These are phyloP conservation scores for Pythium utonaiense DNA, from an alignment of 352 stramenopile genomes.

Conservation along the genomic window DNA sequence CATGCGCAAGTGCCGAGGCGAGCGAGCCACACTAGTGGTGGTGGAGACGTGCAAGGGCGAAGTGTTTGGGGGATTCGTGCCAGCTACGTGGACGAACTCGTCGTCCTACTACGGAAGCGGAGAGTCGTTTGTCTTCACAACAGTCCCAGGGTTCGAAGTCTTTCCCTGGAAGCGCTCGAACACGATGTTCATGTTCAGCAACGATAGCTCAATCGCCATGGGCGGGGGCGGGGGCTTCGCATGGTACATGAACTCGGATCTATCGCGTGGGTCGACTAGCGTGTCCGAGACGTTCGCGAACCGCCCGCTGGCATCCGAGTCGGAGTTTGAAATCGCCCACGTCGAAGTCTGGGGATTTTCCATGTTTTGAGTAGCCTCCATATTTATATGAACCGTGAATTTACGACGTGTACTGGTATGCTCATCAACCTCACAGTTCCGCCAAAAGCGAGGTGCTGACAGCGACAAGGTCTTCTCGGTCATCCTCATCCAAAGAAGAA, in stretches of 20 bases:
- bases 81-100: constrained; percentile 41
- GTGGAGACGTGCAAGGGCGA: constrained; percentile 63
- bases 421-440: constrained; percentile 4
- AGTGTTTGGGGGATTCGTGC: constrained; percentile 60
- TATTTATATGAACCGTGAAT: constrained; percentile 21
- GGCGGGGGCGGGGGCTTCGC: constrained; percentile 66
- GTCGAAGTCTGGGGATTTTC: constrained; percentile 74
- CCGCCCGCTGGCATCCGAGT: constrained; percentile 42
- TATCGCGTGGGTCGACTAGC: constrained; percentile 49
- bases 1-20: constrained; percentile 34
- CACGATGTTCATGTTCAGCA: constrained; percentile 72
- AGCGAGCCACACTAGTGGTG: constrained; percentile 48
- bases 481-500: constrained; percentile 38
- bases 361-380: constrained; percentile 36
- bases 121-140: constrained; percentile 74
- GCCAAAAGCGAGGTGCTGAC: constrained; percentile 7
- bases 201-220: constrained; percentile 65
- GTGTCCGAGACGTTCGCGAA: constrained; percentile 62
- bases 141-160: constrained; percentile 48
- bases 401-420: neutral
- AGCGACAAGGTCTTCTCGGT: constrained; percentile 46
- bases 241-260: constrained; percentile 63
- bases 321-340: constrained; percentile 51
- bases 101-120: constrained; percentile 68
- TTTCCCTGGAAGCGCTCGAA: constrained; percentile 64